Evolutionary conservation across 2,329 filamentous ascomycete genomes (phyloP), one percentile per base, ranked within the genome.

Genomic region (Hypoxylon sp.): DNA sequence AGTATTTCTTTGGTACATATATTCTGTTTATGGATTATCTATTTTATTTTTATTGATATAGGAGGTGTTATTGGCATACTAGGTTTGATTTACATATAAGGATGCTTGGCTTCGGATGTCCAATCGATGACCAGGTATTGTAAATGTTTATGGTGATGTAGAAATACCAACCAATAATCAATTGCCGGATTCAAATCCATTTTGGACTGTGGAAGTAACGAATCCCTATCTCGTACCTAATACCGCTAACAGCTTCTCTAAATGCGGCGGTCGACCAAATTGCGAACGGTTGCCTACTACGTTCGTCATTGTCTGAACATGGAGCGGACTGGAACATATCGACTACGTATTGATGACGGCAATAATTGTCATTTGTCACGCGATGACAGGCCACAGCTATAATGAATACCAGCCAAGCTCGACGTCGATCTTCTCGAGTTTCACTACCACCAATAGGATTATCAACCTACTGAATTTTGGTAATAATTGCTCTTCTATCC

Each of bases 311-410:
- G 16, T 34, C 23, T 43, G 27, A 14, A 25, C 27, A 65, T 63
- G 41, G 51, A 12, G 30, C 16, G 46, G 14, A 45, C 51, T 37
- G n/a, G 55, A 54, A 46, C 56, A 56, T 8, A 19, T 67, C 52
- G 46, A 64, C 59, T 57, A 67, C 58, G 64, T 63, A 47, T 53
- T 11, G 32, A 67, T 69, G 63, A 69, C 67, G 57, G 19, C 14
- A 41, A 46, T 11, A 6, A 2, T 11, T 41, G 51, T 67, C 63
- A 69, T 48, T 29, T 9, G n/a, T 43, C 14, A 66, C 63, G 55
- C 60, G 50, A 65, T 30, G 30, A 60, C 51, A 41, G n/a, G 9
- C 16, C 14, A 56, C n/a, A 45, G 27, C 34, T 52, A 8, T 34
- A 39, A 59, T 48, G 45, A 27, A 56, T 62, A 69, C 41, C 25